Evolutionary conservation across 306 rosid genomes (phyloP).

Genomic region (Cucurbita argyrosperma): DNA sequence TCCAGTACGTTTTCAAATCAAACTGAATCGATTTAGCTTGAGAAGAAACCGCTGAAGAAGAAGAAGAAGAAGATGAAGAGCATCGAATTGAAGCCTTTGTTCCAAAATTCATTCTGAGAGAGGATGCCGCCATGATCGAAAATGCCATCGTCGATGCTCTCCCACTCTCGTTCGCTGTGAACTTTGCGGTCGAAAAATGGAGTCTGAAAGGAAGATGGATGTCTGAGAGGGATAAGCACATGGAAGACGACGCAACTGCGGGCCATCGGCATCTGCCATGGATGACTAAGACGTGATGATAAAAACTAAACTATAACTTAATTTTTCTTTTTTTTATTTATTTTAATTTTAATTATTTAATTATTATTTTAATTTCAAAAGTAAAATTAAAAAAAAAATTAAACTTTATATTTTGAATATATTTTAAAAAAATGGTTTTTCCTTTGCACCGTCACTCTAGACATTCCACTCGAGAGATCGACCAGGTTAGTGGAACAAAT

Average conservation of each 20-base stretch:
- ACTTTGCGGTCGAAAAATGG: not conserved
- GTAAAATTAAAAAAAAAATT: too few species aligned
- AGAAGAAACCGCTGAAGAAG: not conserved
- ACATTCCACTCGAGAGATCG: too few species aligned
- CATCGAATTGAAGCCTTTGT: not conserved
- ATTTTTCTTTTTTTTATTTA: too few species aligned
- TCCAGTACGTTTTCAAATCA: conserved; percentile 75
- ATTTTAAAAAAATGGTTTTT: too few species aligned
- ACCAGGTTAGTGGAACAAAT: too few species aligned
- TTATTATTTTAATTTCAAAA: too few species aligned
- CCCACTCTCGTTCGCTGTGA: not conserved
- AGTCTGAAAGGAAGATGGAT: not conserved
- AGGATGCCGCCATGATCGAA: not conserved
- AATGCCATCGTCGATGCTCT: not conserved
- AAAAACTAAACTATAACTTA: not conserved
- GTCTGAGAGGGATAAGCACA: not conserved
- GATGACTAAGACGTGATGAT: not conserved
- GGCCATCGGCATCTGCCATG: not conserved
- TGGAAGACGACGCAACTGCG: not conserved
- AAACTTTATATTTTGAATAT: too few species aligned
- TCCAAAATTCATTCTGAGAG: not conserved
- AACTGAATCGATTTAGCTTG: conserved; percentile 26
- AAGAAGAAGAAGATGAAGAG: not conserved
- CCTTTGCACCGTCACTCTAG: too few species aligned
- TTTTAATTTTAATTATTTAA: too few species aligned